Base-by-base conservation (phyloP, 331 rosid genomes). In the Acacia concinna region DNA sequence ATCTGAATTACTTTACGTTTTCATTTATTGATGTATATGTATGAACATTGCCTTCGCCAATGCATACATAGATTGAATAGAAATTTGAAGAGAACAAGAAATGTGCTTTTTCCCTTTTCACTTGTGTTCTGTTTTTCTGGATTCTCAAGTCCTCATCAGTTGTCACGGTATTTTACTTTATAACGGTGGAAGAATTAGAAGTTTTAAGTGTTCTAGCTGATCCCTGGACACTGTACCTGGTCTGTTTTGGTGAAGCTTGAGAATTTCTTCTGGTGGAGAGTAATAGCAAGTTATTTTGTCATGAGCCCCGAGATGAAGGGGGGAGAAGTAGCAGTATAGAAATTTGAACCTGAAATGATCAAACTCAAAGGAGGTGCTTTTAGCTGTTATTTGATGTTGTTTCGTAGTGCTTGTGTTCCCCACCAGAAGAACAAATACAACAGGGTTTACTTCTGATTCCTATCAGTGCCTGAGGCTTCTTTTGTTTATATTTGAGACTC, bases 261-360 rank as follows among this genome's bases (percentile, higher is more conserved):
- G 41, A 65, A 65, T 51, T 8, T 81, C 32, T 40, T 67, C 49
- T 74, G 52, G 60, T 14, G 20, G 82, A 3, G 18, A 59, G 40
- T 47, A 71, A 37, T 60, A 56, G 65, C 78, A 32, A 59, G 30
- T 46, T 79, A 35, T 32, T 34, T 44, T 34, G 31, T 17, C 28
- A 31, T 70, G 67, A 31, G 27, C 13, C 44, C 54, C 34, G 11
- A 32, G 21, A 25, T 11, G 71, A 43, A 71, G 64, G 59, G 32
- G 23, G n/a, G 49, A 71, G 64, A 43, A 13, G 56, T 17, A 15
- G 44, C 17, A 32, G 13, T 32, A 43, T 2, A 12, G 44, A 32
- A 69, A 68, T 37, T 52, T 52, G 3, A 18, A 34, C 49, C 18
- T 52, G 14, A 1, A 31, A 47, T 71, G 62, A 31, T 31, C 28